Percentiles rank a stretch among this genome's conserved stretches.
Conservation (phyloP, 306 rosid genomes). For the Comarum palustre region DNA sequence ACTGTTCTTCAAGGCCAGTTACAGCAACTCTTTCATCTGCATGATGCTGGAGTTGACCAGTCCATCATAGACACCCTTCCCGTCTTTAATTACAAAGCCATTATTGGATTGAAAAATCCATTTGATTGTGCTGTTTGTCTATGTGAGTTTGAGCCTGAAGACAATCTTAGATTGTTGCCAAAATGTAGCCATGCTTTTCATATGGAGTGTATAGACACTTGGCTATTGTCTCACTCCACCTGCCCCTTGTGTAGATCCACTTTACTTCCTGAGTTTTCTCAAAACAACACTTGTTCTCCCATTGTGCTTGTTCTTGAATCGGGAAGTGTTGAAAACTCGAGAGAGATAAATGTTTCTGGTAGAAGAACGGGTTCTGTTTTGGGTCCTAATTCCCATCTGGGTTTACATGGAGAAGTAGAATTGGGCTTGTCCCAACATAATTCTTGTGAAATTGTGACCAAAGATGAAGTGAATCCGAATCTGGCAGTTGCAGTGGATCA, state of each 20-base stretch:
- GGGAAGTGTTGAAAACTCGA: constrained; percentile 65
- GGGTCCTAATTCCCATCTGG: constrained; percentile 41
- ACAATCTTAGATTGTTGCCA: constrained; percentile 80
- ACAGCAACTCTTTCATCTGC: constrained; percentile 91
- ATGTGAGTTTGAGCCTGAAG: constrained; percentile 83
- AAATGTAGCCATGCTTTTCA: constrained; percentile 97
- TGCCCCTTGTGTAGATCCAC: constrained; percentile 87
- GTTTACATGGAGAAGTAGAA: constrained; percentile 34
- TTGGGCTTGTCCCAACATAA: constrained; percentile 37
- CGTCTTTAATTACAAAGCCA: constrained; percentile 73
- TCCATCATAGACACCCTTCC: constrained; percentile 86
- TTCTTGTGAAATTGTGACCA: constrained; percentile 36
- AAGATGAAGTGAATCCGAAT: constrained; percentile 28
- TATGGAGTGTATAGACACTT: constrained; percentile 84
- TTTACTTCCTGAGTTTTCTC: constrained; percentile 62
- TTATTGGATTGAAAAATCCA: constrained; percentile 75
- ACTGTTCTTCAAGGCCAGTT: constrained; percentile 89
- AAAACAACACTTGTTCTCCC: constrained; percentile 44
- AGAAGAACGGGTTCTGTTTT: constrained; percentile 53
- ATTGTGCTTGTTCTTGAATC: constrained; percentile 86
- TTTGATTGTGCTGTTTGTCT: constrained; percentile 95
- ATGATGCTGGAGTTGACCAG: constrained; percentile 94
- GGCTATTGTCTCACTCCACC: constrained; percentile 95
- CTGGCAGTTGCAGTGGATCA: constrained; percentile 20
- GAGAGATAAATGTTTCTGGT: constrained; percentile 51